phyloP scores from a whole-genome alignment of 768 basidiomycete genomes.

The Hygrophorus russula region DNA sequence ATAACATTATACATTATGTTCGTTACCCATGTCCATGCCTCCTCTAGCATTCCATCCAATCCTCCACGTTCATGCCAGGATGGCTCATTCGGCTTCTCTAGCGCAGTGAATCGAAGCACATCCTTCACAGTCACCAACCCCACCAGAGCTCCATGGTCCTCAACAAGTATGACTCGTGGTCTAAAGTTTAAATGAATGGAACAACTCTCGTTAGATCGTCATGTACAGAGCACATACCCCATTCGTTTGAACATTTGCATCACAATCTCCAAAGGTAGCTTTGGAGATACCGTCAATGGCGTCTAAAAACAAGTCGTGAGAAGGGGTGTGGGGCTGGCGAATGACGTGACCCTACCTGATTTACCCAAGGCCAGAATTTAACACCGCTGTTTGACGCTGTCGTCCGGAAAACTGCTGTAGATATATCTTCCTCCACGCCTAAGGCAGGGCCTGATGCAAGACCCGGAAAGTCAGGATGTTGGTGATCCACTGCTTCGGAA shows the following conservation, averaged over 20 bases:
- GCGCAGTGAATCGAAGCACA: slow-evolving; percentile 76
- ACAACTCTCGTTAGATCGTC: neutral
- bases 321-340: slow-evolving; percentile 1
- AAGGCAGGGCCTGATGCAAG: slow-evolving; percentile 38
- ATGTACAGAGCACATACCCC: slow-evolving; percentile 54
- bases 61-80: slow-evolving; percentile 56
- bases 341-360: slow-evolving; percentile 51
- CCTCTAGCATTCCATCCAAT: slow-evolving; percentile 53
- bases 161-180: slow-evolving; percentile 92
- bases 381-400: slow-evolving; percentile 46
- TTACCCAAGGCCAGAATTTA: slow-evolving; percentile 85
- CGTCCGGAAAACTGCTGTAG: slow-evolving; percentile 51
- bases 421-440: slow-evolving; percentile 58
- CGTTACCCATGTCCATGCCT: slow-evolving; percentile 45
- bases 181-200: slow-evolving; percentile 27
- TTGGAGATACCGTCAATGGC: slow-evolving; percentile 85
- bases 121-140: slow-evolving; percentile 96
- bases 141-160: slow-evolving; percentile 68
- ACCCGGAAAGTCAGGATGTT: slow-evolving; percentile 40
- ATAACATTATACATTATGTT: slow-evolving; percentile 23
- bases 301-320: slow-evolving; percentile 40
- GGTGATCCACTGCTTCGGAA: slow-evolving; percentile 17
- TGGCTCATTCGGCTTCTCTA: slow-evolving; percentile 39
- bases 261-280: slow-evolving; percentile 88
- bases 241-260: slow-evolving; percentile 97